Percentiles rank a stretch among this genome's conserved stretches.
Evolutionary conservation across 768 basidiomycete species (phyloP).

Genomic region (Suillus hirtellus): DNA sequence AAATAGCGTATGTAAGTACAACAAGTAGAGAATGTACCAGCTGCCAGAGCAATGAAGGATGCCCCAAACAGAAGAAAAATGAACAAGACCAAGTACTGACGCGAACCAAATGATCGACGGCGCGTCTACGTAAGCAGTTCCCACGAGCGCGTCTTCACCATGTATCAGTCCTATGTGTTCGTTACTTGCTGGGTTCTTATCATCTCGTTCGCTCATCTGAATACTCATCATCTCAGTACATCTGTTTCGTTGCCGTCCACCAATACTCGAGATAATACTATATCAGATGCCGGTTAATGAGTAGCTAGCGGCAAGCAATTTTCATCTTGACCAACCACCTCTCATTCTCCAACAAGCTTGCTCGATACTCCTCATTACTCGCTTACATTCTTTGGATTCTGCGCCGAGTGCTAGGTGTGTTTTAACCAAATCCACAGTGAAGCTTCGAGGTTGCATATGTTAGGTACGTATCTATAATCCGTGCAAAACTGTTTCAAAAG

Average conservation of each 20-base stretch:
- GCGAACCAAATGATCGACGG: conserved; percentile 24
- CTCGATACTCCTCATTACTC: not conserved
- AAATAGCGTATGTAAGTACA: conserved; percentile 14
- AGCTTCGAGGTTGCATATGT: not conserved
- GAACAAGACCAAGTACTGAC: conserved; percentile 12
- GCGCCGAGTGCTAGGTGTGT: not conserved
- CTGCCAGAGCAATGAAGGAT: conserved; percentile 10
- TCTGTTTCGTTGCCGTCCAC: not conserved
- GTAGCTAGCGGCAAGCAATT: not conserved
- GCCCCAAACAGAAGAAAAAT: conserved; percentile 21
- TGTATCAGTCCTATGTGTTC: not conserved
- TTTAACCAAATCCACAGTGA: not conserved
- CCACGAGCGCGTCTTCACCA: conserved; percentile 21
- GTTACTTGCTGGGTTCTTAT: not conserved
- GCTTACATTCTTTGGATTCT: not conserved
- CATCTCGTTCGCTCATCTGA: not conserved
- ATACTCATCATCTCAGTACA: not conserved
- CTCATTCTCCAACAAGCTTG: not conserved
- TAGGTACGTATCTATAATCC: not conserved
- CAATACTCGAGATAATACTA: too few species aligned
- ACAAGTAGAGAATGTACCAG: conserved; percentile 15
- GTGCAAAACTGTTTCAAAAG: not conserved
- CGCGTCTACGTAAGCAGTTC: conserved; percentile 37
- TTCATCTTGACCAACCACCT: not conserved
- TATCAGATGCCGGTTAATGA: not conserved